These are phyloP conservation scores for Rosellinia necatrix DNA, from an alignment of 2,329 filamentous ascomycete species.

Conservation along the genomic window DNA sequence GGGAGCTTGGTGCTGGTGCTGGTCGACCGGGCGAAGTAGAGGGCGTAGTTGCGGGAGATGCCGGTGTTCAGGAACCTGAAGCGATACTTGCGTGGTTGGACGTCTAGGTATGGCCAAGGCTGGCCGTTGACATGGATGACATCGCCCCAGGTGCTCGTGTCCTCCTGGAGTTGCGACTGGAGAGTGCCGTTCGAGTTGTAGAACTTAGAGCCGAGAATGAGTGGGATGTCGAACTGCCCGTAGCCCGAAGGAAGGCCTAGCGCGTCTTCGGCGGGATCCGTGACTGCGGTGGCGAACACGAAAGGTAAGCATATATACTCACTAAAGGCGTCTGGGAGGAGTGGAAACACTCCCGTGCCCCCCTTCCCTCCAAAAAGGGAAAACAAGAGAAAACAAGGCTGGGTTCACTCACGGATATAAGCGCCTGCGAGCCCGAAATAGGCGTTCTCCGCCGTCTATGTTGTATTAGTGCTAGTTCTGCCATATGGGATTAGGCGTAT, in stretches of 20 bases:
- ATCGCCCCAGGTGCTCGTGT: constrained; percentile 58
- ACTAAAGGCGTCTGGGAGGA: too few relatives aligned
- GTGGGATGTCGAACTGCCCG: constrained; percentile 58
- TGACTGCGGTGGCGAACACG: too few relatives aligned
- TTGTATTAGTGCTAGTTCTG: constrained; percentile 13
- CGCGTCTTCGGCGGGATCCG: constrained; percentile 53
- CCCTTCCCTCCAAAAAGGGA: too few relatives aligned
- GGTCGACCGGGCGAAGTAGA: constrained; percentile 50
- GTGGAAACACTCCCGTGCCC: too few relatives aligned
- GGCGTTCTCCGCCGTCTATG: constrained; percentile 56
- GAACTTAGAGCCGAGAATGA: constrained; percentile 54
- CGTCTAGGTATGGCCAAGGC: constrained; percentile 63
- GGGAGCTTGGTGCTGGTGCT: constrained; percentile 41
- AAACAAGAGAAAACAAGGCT: too few relatives aligned
- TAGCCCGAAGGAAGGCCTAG: constrained; percentile 54
- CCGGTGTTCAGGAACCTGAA: constrained; percentile 58
- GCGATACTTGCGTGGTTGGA: constrained; percentile 64
- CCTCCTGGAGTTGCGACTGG: constrained; percentile 50
- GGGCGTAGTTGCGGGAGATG: constrained; percentile 52
- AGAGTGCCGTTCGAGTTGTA: constrained; percentile 58
- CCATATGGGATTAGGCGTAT: not conserved
- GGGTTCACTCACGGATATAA: constrained; percentile 47
- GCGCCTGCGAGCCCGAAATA: constrained; percentile 61
- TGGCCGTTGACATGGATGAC: constrained; percentile 62
- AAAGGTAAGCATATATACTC: too few relatives aligned